Evolutionary conservation across 192 early-diverging fungal species (phyloP).

Genomic region (Coemansia sp.): DNA sequence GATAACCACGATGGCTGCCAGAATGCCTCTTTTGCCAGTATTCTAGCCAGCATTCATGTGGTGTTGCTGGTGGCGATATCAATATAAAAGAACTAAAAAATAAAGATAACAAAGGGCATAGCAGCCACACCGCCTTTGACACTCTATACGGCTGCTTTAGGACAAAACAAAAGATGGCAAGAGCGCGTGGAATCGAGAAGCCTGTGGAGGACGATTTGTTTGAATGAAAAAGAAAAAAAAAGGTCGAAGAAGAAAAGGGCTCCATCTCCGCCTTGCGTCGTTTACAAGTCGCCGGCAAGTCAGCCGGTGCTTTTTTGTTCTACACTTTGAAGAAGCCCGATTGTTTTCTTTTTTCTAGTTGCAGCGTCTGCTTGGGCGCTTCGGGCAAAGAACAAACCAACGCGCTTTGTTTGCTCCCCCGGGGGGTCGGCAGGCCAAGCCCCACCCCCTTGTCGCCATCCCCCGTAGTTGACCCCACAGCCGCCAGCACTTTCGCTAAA

Average conservation of each 20-base stretch:
- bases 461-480: not conserved
- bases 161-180: not conserved
- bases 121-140: slow-evolving; percentile 1
- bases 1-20: not conserved
- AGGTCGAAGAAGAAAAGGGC: not conserved
- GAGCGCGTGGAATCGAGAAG: slow-evolving; percentile 3
- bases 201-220: not conserved
- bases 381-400: not conserved
- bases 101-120: not conserved
- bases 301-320: not conserved
- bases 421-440: not conserved
- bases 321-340: not conserved
- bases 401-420: not conserved
- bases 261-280: not conserved
- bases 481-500: not conserved
- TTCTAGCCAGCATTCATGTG: not conserved
- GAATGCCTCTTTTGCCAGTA: not conserved
- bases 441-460: slow-evolving; percentile 7
- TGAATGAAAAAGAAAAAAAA: not conserved
- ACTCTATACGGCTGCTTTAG: slow-evolving; percentile 1
- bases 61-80: slow-evolving; percentile 1
- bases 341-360: slow-evolving; percentile 2
- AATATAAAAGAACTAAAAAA: not conserved
- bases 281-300: not conserved
- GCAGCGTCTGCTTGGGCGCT: no score